Evolutionary conservation across 23 red algal species (phyloP), one percentile per base, ranked within the genome.

Genomic region (Chondrus crispus): DNA sequence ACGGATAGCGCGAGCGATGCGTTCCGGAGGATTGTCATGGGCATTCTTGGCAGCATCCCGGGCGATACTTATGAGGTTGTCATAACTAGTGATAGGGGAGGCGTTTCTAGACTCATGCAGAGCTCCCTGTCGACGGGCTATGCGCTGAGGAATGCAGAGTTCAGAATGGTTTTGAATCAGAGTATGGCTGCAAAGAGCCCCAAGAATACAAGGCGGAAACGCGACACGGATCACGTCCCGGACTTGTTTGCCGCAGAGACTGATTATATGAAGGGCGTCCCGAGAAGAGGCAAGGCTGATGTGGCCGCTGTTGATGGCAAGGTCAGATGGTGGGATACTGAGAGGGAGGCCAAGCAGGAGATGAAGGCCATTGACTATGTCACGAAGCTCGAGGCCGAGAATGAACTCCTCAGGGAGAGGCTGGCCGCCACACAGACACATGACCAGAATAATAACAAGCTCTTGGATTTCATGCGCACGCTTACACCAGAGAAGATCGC

Each of bases 141-240:
- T 42, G 91, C 91, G 5, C 32, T 94, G 81, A 60, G 91, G 53
- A 94, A 81, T 45, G 83, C 83, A 1, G 91, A 94, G 57, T 78
- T 94, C 52, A 45, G 91, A 37, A 77, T 94, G 80, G 22, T 80
- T 32, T 68, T 94, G 53, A 92, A 92, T 77, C 74, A 92, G 22
- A 83, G 46, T 50, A 89, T 89, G 85, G 48, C 76, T 40, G 11
- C 28, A 36, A 74, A 54, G 16, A 4, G 46, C 6, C 6, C 20
- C 20, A 28, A 42, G 10, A 11, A 46, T 28, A 32, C n/a, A 0
- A 72, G 71, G 33, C 9, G 50, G 26, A 76, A n/a, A 33, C 33
- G 53, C 9, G 75, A 92, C 33, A 72, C 50, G 30, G 55, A 33
- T 12, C 19, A n/a, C 29, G 53, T 22, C 1, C 3, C 69, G 2